Evolutionary conservation across 306 rosid species (phyloP).

Genomic region (Begonia fuchsioides): DNA sequence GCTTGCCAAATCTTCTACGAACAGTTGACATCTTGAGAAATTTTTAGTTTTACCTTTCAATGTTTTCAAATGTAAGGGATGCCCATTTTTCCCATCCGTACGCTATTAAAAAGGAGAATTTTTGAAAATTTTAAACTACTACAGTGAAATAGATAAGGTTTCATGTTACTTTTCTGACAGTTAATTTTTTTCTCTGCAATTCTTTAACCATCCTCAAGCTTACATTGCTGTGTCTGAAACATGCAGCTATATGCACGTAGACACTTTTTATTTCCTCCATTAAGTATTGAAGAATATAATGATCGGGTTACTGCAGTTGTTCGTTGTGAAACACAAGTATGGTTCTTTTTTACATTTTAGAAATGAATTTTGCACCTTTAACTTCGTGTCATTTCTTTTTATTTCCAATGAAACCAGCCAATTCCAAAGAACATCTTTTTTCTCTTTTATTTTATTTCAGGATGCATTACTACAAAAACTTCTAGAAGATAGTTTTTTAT

Average conservation of each 20-base stretch:
- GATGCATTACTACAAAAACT: constrained; percentile 80
- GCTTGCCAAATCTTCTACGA: too few relatives aligned
- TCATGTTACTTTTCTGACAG: too few relatives aligned
- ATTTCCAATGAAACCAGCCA: too few relatives aligned
- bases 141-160: not conserved
- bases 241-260: constrained; percentile 91
- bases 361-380: not conserved
- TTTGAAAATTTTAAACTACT: not conserved
- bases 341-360: constrained; percentile 8
- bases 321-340: constrained; percentile 89
- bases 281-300: constrained; percentile 66
- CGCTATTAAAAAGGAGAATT: too few relatives aligned
- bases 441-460: constrained; percentile 25
- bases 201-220: constrained; percentile 5
- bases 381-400: too few relatives aligned
- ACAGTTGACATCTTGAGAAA: too few relatives aligned
- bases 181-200: too few relatives aligned
- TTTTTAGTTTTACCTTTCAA: too few relatives aligned
- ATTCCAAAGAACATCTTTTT: not conserved
- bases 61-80: too few relatives aligned
- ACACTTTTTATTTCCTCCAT: constrained; percentile 86
- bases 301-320: constrained; percentile 81
- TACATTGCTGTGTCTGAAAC: constrained; percentile 10
- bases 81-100: too few relatives aligned
- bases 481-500: constrained; percentile 38